A percentile compares a stretch with the other conserved stretches of the same genome.
Evolutionary conservation across 768 basidiomycete species (phyloP).

Genomic region (Naganishia antarctica): DNA sequence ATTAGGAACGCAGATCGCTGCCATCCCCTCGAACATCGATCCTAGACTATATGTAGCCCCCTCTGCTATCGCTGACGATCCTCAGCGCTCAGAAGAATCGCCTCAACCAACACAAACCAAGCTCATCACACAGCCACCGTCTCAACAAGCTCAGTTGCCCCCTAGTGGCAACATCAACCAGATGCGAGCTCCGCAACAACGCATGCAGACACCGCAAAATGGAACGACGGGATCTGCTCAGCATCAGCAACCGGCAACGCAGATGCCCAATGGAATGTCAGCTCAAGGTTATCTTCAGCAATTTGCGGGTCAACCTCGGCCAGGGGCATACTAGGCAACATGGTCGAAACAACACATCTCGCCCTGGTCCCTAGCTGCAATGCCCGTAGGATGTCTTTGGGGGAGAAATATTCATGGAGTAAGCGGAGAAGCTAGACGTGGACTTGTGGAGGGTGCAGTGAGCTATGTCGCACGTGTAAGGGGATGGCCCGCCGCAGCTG

Average conservation of each 20-base stretch:
- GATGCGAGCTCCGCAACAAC: slow-evolving; percentile 25
- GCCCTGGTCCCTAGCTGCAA: too few species aligned
- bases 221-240: background rate
- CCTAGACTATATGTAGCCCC: slow-evolving; percentile 90
- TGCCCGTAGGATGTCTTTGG: too few species aligned
- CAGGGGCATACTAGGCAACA: too few species aligned
- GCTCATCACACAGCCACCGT: slow-evolving; percentile 22
- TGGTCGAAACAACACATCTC: too few species aligned
- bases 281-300: slow-evolving; percentile 15
- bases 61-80: slow-evolving; percentile 38
- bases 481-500: too few species aligned
- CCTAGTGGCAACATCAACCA: slow-evolving; percentile 28
- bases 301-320: background rate
- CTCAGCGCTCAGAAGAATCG: slow-evolving; percentile 31
- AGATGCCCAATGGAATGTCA: slow-evolving; percentile 14
- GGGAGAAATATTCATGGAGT: too few species aligned
- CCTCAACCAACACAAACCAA: slow-evolving; percentile 27
- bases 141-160: slow-evolving; percentile 30
- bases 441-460: too few species aligned
- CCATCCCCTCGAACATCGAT: slow-evolving; percentile 88
- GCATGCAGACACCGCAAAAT: slow-evolving; percentile 14
- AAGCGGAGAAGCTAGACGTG: too few species aligned
- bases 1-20: slow-evolving; percentile 93
- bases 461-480: too few species aligned
- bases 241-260: slow-evolving; percentile 9